phyloP scores from a whole-genome alignment of 176 grass and related monocot species.

The Panicum miliaceum region DNA sequence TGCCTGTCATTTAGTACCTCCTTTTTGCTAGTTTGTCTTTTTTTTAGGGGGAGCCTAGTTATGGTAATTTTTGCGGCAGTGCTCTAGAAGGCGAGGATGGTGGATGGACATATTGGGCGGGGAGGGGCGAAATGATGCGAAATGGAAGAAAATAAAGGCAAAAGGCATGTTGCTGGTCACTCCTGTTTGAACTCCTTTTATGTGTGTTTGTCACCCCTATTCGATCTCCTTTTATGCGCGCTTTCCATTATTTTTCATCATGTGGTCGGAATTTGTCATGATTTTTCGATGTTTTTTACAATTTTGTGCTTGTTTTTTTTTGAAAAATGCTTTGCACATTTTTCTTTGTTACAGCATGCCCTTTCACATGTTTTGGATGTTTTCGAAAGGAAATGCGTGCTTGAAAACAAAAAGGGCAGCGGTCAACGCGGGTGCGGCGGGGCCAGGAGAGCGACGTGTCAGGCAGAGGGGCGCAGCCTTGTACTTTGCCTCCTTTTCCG shows the following conservation, averaged over 20 bases:
- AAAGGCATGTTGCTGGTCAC: slow-evolving; percentile 30
- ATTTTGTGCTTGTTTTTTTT: background rate
- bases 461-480: slow-evolving; percentile 44
- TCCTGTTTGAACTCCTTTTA: background rate
- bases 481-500: slow-evolving; percentile 12
- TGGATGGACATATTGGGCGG: slow-evolving; percentile 50
- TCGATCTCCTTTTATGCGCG: background rate
- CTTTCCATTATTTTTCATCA: background rate
- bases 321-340: too few relatives aligned
- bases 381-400: background rate
- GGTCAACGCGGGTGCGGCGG: slow-evolving; percentile 34
- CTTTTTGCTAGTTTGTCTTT: slow-evolving; percentile 32
- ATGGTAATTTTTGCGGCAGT: slow-evolving; percentile 45
- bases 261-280: background rate
- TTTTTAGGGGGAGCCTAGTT: slow-evolving; percentile 5
- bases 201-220: background rate
- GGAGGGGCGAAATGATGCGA: slow-evolving; percentile 2
- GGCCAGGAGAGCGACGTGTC: slow-evolving; percentile 36
- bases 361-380: background rate
- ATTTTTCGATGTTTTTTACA: background rate
- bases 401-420: background rate
- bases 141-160: slow-evolving; percentile 41
- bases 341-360: background rate
- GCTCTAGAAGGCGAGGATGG: slow-evolving; percentile 26
- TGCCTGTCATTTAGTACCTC: slow-evolving; percentile 38